Base-by-base conservation (phyloP, 1,139 yeast species). In the Kodamaea arcana region DNA sequence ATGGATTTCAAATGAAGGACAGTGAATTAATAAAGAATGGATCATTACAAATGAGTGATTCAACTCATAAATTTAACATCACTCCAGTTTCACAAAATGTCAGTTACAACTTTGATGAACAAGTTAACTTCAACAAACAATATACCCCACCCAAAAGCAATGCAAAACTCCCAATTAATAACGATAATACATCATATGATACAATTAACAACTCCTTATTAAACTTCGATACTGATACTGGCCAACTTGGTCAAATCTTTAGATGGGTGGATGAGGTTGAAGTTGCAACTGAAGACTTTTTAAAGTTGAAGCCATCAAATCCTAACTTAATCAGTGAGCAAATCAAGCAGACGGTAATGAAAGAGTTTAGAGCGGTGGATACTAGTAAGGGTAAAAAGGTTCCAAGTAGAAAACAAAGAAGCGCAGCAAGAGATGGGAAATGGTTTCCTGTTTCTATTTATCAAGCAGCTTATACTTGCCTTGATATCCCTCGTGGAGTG, bases 401-500 rank as follows among this genome's bases (percentile, higher is more conserved):
- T 6, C 4, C 8, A 7, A 15, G 12, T 16, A 28, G 14, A 3
- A 21, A 26, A 7, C 33, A 36, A 4, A 23, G 13, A 5, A 23
- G 8, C 17, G 12, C 28, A 15, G 15, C 15, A 9, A 15, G 17
- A 7, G 17, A 13, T 14, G 4, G 9, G 17, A 17, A 25, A 14
- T 66, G 72, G 72, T 52, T 52, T 27, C 71, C 71, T 2, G 45
- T 60, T 14, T 60, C 68, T 16, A 50, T 66, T 3, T 65, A 52
- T 42, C 57, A 61, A 27, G 69, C 68, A 3, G 52, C 51, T 2
- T 65, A 56, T 37, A 63, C 71, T 14, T 61, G 56, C 38, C 40
- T 58, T 33, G 59, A 58, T 29, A 13, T 49, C 47, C 14, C 45
- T 33, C 41, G 40, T 35, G 42, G 54, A 38, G 43, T 53, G 43